Base-by-base conservation (phyloP, 257 asterid species). In the Capsicum chinense region DNA sequence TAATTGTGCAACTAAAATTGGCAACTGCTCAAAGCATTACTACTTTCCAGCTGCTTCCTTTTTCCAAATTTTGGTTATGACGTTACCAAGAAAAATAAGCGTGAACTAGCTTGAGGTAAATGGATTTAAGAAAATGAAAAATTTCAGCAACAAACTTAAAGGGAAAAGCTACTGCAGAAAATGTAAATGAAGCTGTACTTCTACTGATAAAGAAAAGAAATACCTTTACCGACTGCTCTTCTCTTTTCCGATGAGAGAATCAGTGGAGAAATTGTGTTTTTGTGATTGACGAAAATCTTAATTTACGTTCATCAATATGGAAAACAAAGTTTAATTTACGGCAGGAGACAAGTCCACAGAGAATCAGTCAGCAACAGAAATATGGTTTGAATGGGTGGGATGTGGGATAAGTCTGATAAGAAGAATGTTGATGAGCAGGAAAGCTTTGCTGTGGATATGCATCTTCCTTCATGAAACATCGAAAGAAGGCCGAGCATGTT, bases 221-320 rank as follows among this genome's bases (percentile, higher is more conserved):
- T 33, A 66, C n/a, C 73, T 33, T 66, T 33, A 5, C 9, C 47
- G 3, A 66, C 39, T 33, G 33, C 73, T 66, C n/a, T 26, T 63
- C 47, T 21, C 70, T 33, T 63, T 63, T 63, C 69, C 2, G 0
- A 8, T 37, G 16, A 63, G 47, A 33, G 9, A 66, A 66, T 47
- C 47, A 0, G 5, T 12, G 73, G 42, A 63, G 42, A 63, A 11
- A 63, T 42, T 26, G 42, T 63, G 42, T 63, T 63, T 63, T 26
- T 63, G 71, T 66, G 47, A 66, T 66, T 66, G 71, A 66, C 71
- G n/a, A 66, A 66, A 26, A 66, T 8, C 10, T 33, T 66, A 66
- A 33, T 66, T 66, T 66, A 33, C 10, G 47, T 66, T 66, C 73
- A 33, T 63, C 14, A 66, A 66, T 12, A 66, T 66, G 73, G 47